Base-by-base conservation (phyloP, 352 stramenopile genomes). In the Albugo candida region DNA sequence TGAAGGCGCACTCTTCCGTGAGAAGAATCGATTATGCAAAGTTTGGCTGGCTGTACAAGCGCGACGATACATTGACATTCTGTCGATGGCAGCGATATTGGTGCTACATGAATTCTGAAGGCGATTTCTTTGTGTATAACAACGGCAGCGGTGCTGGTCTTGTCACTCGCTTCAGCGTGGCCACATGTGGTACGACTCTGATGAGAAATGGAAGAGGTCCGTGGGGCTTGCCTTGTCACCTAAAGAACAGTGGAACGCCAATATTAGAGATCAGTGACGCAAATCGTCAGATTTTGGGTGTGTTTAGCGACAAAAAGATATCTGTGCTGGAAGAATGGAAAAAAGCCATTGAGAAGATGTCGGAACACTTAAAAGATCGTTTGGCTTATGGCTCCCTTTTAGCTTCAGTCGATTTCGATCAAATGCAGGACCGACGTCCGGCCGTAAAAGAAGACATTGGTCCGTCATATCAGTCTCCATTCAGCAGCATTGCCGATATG, bases 31-130 rank as follows among this genome's bases (percentile, higher is more conserved):
- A 8, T 31, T 31, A 31, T 31, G 24, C 24, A 31, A 31, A 31
- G 44, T 83, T 85, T 65, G 75, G 80, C 1, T 92, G 80, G 80
- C 51, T 92, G 24, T 92, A 81, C 52, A 81, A 64, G 6, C 51
- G 77, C 54, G 80, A 91, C 38, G 75, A 89, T 36, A 82, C 71
- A 13, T 65, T 92, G 11, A 73, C 80, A 18, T 92, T 92, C 52
- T 70, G 69, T 49, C 64, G 80, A 19, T 92, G 80, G 80, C 68
- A 73, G 45, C 69, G 79, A 13, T 77, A 64, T 10, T 92, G 75
- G 75, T 89, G 79, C 45, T 73, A 83, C 41, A 46, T 91, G 1
- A 70, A 86, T 37, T 60, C 80, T 14, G 58, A 82, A 20, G 70
- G 75, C 0, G 57, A 73, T 6, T 70, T 92, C 10, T 82, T 64